These are phyloP conservation scores for Diaporthe capsici DNA, from an alignment of 2,329 filamentous ascomycete genomes.

Conservation along the genomic window DNA sequence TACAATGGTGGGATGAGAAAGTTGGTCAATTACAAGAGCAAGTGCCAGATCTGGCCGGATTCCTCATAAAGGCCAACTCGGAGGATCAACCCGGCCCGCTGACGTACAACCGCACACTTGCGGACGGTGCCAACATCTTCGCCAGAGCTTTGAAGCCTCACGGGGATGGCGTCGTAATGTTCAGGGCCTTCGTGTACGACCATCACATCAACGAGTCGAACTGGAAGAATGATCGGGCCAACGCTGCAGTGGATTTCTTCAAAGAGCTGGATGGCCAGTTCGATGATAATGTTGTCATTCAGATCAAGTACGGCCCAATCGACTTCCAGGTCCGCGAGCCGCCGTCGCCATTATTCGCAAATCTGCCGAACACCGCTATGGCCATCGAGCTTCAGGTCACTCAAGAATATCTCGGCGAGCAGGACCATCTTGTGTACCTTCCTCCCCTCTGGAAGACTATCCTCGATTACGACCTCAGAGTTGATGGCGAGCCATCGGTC, in stretches of 20 bases:
- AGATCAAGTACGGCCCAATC: slow-evolving; percentile 82
- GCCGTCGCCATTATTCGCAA: slow-evolving; percentile 73
- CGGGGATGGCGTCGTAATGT: slow-evolving; percentile 74
- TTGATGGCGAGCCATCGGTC: slow-evolving; percentile 68
- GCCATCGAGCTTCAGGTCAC: slow-evolving; percentile 77
- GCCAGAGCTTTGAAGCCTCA: slow-evolving; percentile 70
- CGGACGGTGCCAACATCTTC: slow-evolving; percentile 78
- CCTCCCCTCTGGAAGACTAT: slow-evolving; percentile 78
- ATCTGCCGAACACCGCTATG: slow-evolving; percentile 58
- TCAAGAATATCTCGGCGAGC: slow-evolving; percentile 81
- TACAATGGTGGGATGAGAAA: slow-evolving; percentile 73
- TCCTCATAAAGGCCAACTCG: slow-evolving; percentile 79
- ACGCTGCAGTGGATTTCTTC: slow-evolving; percentile 78
- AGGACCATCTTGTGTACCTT: slow-evolving; percentile 77
- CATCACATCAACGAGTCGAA: slow-evolving; percentile 66
- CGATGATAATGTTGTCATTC: slow-evolving; percentile 78
- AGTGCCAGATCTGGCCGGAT: slow-evolving; percentile 78
- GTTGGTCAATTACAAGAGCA: slow-evolving; percentile 71
- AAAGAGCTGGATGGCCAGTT: slow-evolving; percentile 74
- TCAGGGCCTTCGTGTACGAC: slow-evolving; percentile 81
- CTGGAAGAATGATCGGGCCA: slow-evolving; percentile 78
- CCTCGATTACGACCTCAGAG: slow-evolving; percentile 76
- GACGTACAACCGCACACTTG: slow-evolving; percentile 78
- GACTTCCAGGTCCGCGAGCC: slow-evolving; percentile 82
- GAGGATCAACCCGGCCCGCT: slow-evolving; percentile 80